Evolutionary conservation across 225 moss, liverwort and hornwort species (phyloP).

Genomic region (Asterella californica): DNA sequence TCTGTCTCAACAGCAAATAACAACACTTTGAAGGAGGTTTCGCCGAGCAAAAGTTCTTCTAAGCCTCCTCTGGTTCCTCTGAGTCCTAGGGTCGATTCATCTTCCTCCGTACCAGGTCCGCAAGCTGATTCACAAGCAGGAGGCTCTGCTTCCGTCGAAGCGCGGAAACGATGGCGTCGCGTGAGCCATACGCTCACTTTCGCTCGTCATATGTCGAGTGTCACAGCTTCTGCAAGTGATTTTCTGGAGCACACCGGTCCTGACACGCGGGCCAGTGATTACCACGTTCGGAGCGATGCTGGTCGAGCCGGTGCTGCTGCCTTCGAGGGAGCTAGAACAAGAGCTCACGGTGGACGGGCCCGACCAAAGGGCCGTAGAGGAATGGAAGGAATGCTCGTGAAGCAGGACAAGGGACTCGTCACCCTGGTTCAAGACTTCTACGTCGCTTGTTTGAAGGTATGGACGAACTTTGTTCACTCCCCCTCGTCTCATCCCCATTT

Average conservation of each 20-base stretch:
- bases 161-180: constrained; percentile 84
- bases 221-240: constrained; percentile 46
- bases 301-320: constrained; percentile 65
- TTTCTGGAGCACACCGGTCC: constrained; percentile 60
- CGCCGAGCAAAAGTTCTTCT: background rate
- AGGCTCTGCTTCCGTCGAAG: constrained; percentile 52
- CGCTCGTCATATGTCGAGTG: constrained; percentile 56
- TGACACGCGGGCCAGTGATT: constrained; percentile 37
- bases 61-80: constrained; percentile 1
- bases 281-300: constrained; percentile 35
- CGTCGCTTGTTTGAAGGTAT: constrained; percentile 94
- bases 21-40: background rate
- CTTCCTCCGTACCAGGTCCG: background rate
- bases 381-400: constrained; percentile 96
- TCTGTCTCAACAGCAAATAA: background rate
- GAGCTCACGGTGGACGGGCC: constrained; percentile 29
- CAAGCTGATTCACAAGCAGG: constrained; percentile 16
- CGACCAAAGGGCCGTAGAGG: constrained; percentile 82
- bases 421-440: constrained; percentile 86
- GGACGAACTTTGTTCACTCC: no score
- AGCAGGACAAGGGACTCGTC: constrained; percentile 80
- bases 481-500: background rate
- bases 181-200: constrained; percentile 67
- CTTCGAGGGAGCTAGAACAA: constrained; percentile 61
- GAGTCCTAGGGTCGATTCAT: background rate